Evolutionary conservation across 441 rosid species (phyloP), one percentile per base, ranked within the genome.

Genomic region (Syzygium malaccense): DNA sequence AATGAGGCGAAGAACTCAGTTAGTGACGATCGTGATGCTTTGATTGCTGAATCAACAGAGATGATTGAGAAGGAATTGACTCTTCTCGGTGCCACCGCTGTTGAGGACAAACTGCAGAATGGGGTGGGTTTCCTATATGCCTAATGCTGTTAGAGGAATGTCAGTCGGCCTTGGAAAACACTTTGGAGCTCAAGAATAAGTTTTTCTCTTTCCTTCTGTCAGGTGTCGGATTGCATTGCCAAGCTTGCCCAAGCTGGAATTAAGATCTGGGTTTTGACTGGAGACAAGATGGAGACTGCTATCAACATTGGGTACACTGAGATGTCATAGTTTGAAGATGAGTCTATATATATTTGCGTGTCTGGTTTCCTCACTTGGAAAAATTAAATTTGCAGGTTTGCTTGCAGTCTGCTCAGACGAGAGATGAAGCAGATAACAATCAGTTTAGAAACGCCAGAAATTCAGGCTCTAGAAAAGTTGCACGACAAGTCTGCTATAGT

Each of bases 231-330:
- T 5, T 85, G 87, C 87, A 56, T 85, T 58, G 0, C 13, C 68
- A 85, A 85, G 19, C 87, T 85, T 85, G 66, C 87, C 49, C 53
- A 20, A 85, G 87, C 87, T 28, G 87, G 87, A 58, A 68, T 87
- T n/a, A 87, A 60, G 57, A 48, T 62, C 25, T 87, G 89, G 89
- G 89, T 87, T 56, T 80, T 87, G 89, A 87, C 89, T 32, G 89
- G 89, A 33, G 89, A 87, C 68, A 87, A 87, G 66, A 87, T 87
- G 89, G 86, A 79, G 75, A 87, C 89, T 26, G 89, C 89, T 23
- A 78, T 87, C 45, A 87, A 87, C 32, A 87, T 87, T 62, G 89
- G 89, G 89, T 87, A 79, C 33, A 23, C 83, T 41, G 5, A 75
- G 0, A 75, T 23, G 53, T 75, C 83, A 75, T 1, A 41, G 2